phyloP scores from a whole-genome alignment of 176 grass and related monocot species.

The Raddia distichophylla region DNA sequence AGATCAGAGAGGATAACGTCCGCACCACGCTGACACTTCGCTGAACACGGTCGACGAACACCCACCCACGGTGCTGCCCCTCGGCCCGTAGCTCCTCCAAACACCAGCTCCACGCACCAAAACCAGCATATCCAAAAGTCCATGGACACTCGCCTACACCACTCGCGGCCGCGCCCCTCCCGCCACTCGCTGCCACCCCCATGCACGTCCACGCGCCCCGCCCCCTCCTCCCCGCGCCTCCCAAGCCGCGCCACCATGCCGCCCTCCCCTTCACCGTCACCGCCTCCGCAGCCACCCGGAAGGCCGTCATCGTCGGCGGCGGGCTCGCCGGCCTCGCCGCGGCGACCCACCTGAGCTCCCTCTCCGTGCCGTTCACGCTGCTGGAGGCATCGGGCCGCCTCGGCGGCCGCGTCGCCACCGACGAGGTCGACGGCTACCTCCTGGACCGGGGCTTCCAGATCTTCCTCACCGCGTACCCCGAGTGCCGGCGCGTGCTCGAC shows the following conservation, averaged over 20 bases:
- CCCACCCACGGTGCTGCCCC: background rate
- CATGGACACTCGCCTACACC: constrained; percentile 38
- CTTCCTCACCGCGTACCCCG: constrained; percentile 87
- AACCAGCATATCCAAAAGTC: constrained; percentile 48
- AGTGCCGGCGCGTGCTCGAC: constrained; percentile 73
- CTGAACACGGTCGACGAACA: background rate
- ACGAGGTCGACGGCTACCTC: constrained; percentile 68
- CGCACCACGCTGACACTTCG: background rate
- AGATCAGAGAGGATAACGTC: constrained; percentile 34
- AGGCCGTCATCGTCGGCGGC: constrained; percentile 76
- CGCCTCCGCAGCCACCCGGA: constrained; percentile 7
- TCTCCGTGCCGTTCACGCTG: constrained; percentile 79
- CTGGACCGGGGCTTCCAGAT: constrained; percentile 94
- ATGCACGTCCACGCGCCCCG: constrained; percentile 49
- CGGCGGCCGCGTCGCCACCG: constrained; percentile 78
- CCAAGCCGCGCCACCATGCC: constrained; percentile 39
- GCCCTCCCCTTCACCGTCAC: constrained; percentile 45
- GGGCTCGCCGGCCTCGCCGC: constrained; percentile 81
- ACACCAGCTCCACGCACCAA: background rate
- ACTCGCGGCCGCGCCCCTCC: constrained; percentile 15
- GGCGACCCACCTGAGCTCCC: constrained; percentile 69
- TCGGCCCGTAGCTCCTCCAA: background rate
- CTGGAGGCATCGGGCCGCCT: constrained; percentile 75
- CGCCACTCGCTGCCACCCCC: constrained; percentile 35
- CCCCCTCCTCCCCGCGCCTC: constrained; percentile 43